phyloP scores from a whole-genome alignment of 1,139 yeast species.

The Geotrichum reessii region DNA sequence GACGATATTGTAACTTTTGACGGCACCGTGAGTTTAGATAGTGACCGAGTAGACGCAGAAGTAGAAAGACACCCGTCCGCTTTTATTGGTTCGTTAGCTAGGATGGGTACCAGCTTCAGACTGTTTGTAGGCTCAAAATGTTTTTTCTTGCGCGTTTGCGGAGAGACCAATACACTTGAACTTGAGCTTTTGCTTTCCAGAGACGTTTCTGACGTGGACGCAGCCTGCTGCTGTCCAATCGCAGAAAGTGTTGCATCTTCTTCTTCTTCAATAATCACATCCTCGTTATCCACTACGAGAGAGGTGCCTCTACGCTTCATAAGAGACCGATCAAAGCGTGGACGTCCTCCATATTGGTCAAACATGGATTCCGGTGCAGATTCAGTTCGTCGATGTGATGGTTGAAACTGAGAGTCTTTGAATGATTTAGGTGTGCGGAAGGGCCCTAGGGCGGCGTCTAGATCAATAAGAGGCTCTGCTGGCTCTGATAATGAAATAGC shows the following conservation, averaged over 20 bases:
- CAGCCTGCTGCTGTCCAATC: slow-evolving; percentile 19
- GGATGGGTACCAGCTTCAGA: not conserved
- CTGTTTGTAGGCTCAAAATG: not conserved
- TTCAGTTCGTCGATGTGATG: slow-evolving; percentile 30
- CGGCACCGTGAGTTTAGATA: not conserved
- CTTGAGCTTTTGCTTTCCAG: slow-evolving; percentile 15
- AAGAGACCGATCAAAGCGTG: slow-evolving; percentile 16
- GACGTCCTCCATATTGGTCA: slow-evolving; percentile 18
- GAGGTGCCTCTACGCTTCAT: slow-evolving; percentile 29
- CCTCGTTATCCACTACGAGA: slow-evolving; percentile 31
- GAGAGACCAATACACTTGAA: slow-evolving; percentile 1
- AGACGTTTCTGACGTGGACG: slow-evolving; percentile 21
- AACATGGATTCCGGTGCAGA: slow-evolving; percentile 29
- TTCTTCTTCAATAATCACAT: slow-evolving; percentile 24
- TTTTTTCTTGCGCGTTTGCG: not conserved
- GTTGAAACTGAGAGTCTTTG: slow-evolving; percentile 17
- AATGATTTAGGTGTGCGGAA: slow-evolving; percentile 18
- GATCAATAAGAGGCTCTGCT: slow-evolving; percentile 28
- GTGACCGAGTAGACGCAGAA: not conserved
- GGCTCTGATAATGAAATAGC: slow-evolving; percentile 10
- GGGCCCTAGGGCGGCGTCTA: slow-evolving; percentile 34
- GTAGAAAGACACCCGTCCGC: not conserved
- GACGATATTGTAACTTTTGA: not conserved
- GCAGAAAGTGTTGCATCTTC: slow-evolving; percentile 12
- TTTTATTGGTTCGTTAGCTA: not conserved